A percentile compares a stretch with the other conserved stretches of the same genome.
Evolutionary conservation across 345 rosid genomes (phyloP).

Genomic region (Punica granatum): DNA sequence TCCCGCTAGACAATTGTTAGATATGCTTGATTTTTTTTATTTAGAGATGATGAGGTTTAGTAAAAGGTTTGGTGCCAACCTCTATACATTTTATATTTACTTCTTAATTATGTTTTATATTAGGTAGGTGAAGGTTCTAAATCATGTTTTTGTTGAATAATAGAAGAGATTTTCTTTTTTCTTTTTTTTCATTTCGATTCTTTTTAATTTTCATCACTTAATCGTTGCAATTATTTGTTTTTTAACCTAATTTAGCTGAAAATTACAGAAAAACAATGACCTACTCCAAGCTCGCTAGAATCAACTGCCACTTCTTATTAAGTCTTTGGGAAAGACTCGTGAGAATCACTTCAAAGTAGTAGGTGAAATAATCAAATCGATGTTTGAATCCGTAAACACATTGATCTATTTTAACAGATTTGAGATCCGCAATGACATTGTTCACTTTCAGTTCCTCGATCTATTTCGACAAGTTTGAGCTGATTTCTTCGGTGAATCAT

Average conservation of each 20-base stretch:
- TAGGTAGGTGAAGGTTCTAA: background rate
- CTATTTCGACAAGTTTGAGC: too few species aligned
- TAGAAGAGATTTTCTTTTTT: background rate
- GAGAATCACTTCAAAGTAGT: background rate
- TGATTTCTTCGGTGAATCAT: background rate
- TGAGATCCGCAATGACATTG: too few species aligned
- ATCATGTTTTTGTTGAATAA: background rate
- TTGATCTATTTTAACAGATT: background rate
- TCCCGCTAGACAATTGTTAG: background rate
- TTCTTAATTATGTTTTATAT: background rate
- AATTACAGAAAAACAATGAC: background rate
- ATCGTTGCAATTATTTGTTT: background rate
- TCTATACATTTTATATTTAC: background rate
- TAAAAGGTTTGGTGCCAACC: slow-evolving; percentile 5
- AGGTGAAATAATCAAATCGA: background rate
- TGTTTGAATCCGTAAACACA: background rate
- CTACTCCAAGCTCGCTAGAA: background rate
- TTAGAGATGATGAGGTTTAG: background rate
- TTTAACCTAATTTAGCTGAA: background rate
- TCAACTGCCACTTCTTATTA: background rate
- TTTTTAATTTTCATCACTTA: background rate
- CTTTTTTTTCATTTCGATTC: background rate
- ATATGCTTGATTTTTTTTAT: background rate
- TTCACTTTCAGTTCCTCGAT: too few species aligned
- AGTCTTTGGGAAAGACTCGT: background rate